Base-by-base conservation (phyloP, 1,284 basidiomycete species). In the Austropuccinia psidii region DNA sequence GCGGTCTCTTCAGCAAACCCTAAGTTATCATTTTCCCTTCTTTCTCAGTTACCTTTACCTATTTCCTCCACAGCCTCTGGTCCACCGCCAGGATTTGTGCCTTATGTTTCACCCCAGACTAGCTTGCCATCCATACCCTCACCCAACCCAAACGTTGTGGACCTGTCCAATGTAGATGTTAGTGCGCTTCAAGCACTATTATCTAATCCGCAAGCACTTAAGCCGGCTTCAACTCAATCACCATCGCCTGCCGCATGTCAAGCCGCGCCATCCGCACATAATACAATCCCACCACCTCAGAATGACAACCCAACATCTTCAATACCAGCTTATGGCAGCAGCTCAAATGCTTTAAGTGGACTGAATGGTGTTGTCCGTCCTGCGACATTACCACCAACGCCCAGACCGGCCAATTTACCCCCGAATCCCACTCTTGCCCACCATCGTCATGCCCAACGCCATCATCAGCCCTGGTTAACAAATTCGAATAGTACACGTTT, bases 131-230 rank as follows among this genome's bases (percentile, higher is more conserved):
- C 67, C n/a, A 24, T 58, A 21, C 43, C 43, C 11, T n/a, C 58
- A 5, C 27, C 58, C 21, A 21, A 29, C 13, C 24, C 49, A 35
- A 60, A 60, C 57, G 33, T 45, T 19, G 52, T 57, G 29, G 67
- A 70, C 45, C 41, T 70, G n/a, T 70, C 54, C 4, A 70, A 70
- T n/a, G 67, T 70, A 24, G 67, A 70, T 21, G 67, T 70, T 15
- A 70, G 55, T 47, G 54, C 67, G 31, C 55, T 70, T 19, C 43
- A 58, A 33, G 67, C 67, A 24, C 43, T 70, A 29, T 33, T 70
- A 24, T 58, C 55, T 3, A 58, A 60, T 21, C 67, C 54, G 43
- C 67, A 70, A 47, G 55, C 55, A 27, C 33, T 70, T 43, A 24
- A 29, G 24, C 52, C 52, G 4, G 29, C 58, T 41, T 37, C 33